These are phyloP conservation scores for Symbiodinium pilosum DNA, from an alignment of 73 alveolate genomes.

Conservation along the genomic window DNA sequence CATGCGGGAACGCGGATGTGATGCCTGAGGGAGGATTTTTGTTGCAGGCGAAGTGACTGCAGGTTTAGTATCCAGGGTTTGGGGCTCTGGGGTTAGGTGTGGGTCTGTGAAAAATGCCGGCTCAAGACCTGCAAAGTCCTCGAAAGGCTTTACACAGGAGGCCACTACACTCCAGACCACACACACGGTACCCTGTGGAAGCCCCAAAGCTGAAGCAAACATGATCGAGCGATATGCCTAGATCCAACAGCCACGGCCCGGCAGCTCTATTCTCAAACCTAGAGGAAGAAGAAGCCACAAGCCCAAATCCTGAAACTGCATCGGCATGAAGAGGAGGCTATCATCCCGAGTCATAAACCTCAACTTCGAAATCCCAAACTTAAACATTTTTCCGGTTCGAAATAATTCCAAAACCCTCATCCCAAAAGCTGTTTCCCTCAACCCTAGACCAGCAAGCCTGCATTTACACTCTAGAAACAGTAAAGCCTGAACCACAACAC, in stretches of 20 bases:
- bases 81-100: neutral
- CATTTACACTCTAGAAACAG: neutral
- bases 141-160: no score
- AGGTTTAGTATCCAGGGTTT: neutral
- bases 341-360: neutral
- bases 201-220: no score
- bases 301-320: neutral
- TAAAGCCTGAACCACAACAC: neutral
- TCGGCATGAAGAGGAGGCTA: neutral
- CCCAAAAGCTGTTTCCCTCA: neutral
- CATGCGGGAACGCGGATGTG: no score
- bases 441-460: neutral
- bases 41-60: neutral
- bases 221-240: no score
- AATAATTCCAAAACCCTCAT: neutral
- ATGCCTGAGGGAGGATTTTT: no score
- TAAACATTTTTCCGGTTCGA: neutral
- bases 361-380: neutral
- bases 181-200: no score
- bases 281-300: neutral
- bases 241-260: no score
- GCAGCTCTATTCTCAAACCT: neutral
- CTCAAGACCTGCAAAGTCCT: no score
- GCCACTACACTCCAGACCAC: no score
- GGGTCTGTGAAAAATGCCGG: no score